Base-by-base conservation (phyloP, 768 basidiomycete species). In the Baorangia bicolor region DNA sequence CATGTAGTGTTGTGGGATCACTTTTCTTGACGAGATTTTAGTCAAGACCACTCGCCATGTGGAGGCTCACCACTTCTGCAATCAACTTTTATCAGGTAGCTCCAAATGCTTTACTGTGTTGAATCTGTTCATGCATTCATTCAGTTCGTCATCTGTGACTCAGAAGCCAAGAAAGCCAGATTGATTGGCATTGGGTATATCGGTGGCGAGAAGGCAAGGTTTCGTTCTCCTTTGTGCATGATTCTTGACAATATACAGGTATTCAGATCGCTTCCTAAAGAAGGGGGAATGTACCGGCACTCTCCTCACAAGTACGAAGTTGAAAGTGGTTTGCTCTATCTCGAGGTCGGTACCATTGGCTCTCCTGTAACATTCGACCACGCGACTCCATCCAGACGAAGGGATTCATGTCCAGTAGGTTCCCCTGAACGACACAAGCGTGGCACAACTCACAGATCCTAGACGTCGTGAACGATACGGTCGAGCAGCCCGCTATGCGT, bases 131-230 rank as follows among this genome's bases (percentile, higher is more conserved):
- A 78, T 49, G 6, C 28, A 40, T 50, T 68, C 47, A 55, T 65
- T 43, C 73, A 78, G 64, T 80, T 78, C 57, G 59, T 78, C 43
- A 74, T 79, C 41, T 78, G 78, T 53, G 78, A 79, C 64, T 71
- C 69, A 1, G 72, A 74, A 42, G 64, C 70, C 37, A 69, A 73
- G 14, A 69, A 75, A 38, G 81, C 81, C 5, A 72, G 77, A 39
- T 66, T 82, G 45, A 81, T 83, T 49, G 81, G 80, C 21, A 77
- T 83, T 40, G 81, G 82, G 62, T 83, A 83, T 57, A 74, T 82
- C 51, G 68, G 82, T 14, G 71, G 73, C 9, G 78, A 79, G 45
- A 69, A 77, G 34, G 54, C 47, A 55, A 35, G 44, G 16, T 31
- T 35, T 41, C 9, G 18, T 44, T 39, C 27, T 38, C 10, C 25